Evolutionary conservation across 164 flowering plant genomes (phyloP), one percentile per base, ranked within the genome.

Genomic region (Liquidambar formosana): DNA sequence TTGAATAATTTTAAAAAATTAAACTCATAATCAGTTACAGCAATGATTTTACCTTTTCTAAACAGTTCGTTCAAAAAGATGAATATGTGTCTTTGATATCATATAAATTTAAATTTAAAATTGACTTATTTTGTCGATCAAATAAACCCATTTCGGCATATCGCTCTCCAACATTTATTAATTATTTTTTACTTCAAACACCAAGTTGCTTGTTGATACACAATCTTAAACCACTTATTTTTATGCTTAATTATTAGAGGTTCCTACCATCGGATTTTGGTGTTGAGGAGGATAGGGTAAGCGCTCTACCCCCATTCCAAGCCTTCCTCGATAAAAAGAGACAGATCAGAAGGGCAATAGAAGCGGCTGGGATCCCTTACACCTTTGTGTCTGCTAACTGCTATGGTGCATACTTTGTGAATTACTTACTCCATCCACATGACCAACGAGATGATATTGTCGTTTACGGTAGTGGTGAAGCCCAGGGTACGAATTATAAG

Each of bases 261-360:
- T 80, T 84, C 62, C 47, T 78, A 1, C 82, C 88, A 28, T 82
- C 85, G 8, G 84, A 82, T n/a, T 82, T 66, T 25, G 88, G 85
- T n/a, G 21, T 18, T 10, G 85, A 84, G 41, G 81, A 57, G 59
- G 82, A 76, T 28, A 75, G 79, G 49, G 66, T 77, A 21, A 41
- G 0, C 1, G 68, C 23, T 9, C 72, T 84, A 2, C 77, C 80
- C 0, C 84, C 88, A 13, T 79, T 76, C 51, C 70, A 77, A 65
- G 57, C 61, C 0, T 51, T 68, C 8, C 66, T 81, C 1, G 81
- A 79, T 4, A 63, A 66, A 6, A 83, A 79, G 73, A 71, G 46
- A 70, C 74, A 70, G 49, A 67, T 80, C 1, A 69, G 85, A 65
- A 74, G 79, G 26, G 82, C 82, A 1, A 61, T 61, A 0, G 79